phyloP scores from a whole-genome alignment of 2,329 filamentous ascomycete genomes.

The Scedosporium minutisporum region DNA sequence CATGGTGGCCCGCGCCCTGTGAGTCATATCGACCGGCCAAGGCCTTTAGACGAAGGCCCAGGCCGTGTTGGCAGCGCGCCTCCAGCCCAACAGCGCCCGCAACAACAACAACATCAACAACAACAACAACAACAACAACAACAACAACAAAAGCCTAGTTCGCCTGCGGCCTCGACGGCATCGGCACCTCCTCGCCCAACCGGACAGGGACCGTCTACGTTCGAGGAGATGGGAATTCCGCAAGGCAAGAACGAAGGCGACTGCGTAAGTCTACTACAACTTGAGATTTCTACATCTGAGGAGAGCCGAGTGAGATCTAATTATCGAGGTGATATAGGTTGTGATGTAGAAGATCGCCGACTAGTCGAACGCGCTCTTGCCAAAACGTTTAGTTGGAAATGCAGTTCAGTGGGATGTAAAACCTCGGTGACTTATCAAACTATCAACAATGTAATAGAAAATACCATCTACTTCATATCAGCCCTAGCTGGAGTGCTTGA shows the following conservation, averaged over 20 bases:
- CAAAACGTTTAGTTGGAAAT: no score
- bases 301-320: not conserved
- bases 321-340: constrained; percentile 1
- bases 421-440: no score
- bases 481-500: not conserved
- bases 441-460: no score
- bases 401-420: no score
- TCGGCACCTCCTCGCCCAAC: constrained; percentile 27
- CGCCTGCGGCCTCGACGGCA: constrained; percentile 16
- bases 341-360: not conserved
- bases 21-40: constrained; percentile 13
- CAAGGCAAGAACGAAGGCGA: constrained; percentile 74
- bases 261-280: constrained; percentile 57
- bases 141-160: constrained; percentile 10
- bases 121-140: no score
- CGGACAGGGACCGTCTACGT: constrained; percentile 75
- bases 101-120: constrained; percentile 1
- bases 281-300: not conserved
- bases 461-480: no score
- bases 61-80: constrained; percentile 28
- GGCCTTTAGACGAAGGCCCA: constrained; percentile 14
- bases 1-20: constrained; percentile 7
- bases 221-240: constrained; percentile 96
- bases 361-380: not conserved
- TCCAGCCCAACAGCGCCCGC: constrained; percentile 19